These are phyloP conservation scores for Solanum stenotomum DNA, from an alignment of 257 asterid species.

Conservation along the genomic window DNA sequence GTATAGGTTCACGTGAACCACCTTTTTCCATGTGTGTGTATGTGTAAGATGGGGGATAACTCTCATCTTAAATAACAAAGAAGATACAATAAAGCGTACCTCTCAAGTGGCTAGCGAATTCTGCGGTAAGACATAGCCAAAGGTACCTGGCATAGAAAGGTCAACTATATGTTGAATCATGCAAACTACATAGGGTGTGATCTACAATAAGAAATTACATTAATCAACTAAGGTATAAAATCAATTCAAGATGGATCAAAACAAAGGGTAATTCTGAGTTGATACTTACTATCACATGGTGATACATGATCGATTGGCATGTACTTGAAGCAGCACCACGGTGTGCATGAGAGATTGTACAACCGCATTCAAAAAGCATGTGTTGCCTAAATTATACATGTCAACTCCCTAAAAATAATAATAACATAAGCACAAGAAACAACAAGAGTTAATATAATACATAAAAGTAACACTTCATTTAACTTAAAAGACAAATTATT, in stretches of 20 bases:
- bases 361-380: conserved; percentile 80
- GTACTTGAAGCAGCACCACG: conserved; percentile 51
- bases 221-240: conserved; percentile 17
- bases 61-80: background rate
- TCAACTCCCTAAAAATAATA: background rate
- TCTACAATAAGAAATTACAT: conserved; percentile 26
- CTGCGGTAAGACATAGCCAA: conserved; percentile 24
- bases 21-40: background rate
- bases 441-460: no score
- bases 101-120: conserved; percentile 46
- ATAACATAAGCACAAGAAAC: background rate
- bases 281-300: conserved; percentile 36
- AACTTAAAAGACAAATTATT: no score
- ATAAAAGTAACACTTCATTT: no score
- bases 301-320: conserved; percentile 15
- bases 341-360: conserved; percentile 77
- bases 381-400: conserved; percentile 52
- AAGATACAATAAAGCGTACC: conserved; percentile 45
- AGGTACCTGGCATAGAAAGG: conserved; percentile 18
- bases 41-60: background rate
- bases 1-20: background rate
- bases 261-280: background rate
- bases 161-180: conserved; percentile 35
- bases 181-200: conserved; percentile 37
- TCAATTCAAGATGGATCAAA: background rate